phyloP scores from a whole-genome alignment of 2,329 filamentous ascomycete species.

The Fusarium sacchari region DNA sequence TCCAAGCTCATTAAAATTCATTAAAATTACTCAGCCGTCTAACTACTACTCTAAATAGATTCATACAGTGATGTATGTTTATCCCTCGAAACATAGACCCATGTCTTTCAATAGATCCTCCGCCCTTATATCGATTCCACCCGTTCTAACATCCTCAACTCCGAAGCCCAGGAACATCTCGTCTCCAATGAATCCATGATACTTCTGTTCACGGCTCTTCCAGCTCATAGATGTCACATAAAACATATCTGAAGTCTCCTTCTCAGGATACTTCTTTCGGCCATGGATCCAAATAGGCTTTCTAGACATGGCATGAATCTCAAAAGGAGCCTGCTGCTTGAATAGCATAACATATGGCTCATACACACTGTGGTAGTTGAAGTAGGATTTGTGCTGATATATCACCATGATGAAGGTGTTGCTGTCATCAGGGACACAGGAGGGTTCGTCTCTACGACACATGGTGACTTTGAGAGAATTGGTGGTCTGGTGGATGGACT shows the following conservation, averaged over 20 bases:
- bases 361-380: conserved; percentile 60
- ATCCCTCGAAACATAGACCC: conserved; percentile 36
- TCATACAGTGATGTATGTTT: neutral
- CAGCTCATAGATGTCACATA: conserved; percentile 68
- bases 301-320: conserved; percentile 58
- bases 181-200: conserved; percentile 68
- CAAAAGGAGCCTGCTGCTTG: conserved; percentile 58
- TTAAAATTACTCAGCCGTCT: neutral
- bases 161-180: conserved; percentile 65
- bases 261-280: conserved; percentile 47
- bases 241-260: conserved; percentile 61
- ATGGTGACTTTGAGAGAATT: conserved; percentile 67
- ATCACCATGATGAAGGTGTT: conserved; percentile 67
- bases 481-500: conserved; percentile 68
- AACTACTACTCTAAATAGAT: neutral
- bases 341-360: conserved; percentile 67
- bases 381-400: conserved; percentile 64
- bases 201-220: conserved; percentile 57
- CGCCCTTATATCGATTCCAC: conserved; percentile 61
- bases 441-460: conserved; percentile 58
- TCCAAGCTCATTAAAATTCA: neutral
- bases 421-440: conserved; percentile 52
- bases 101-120: conserved; percentile 58
- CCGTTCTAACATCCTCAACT: conserved; percentile 61
- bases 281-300: conserved; percentile 67